phyloP scores from a whole-genome alignment of 306 rosid genomes.

The Ceratonia siliqua region DNA sequence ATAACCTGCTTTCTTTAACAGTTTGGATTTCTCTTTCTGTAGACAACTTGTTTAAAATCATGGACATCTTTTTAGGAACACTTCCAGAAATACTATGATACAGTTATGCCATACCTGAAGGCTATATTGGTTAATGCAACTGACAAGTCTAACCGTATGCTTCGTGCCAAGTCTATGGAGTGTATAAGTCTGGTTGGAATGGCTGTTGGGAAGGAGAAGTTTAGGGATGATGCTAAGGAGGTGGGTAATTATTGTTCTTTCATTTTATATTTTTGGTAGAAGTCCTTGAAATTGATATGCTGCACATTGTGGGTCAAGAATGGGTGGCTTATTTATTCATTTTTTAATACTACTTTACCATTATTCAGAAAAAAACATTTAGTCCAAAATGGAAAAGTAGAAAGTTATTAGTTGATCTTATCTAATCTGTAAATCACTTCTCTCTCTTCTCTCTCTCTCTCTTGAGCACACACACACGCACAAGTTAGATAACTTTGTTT shows the following conservation, averaged over 20 bases:
- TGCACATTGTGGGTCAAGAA: neutral
- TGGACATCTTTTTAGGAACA: conserved; percentile 65
- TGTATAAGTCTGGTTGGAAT: conserved; percentile 98
- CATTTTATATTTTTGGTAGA: neutral
- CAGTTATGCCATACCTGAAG: conserved; percentile 97
- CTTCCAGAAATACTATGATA: conserved; percentile 93
- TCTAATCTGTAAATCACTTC: neutral
- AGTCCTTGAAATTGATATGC: conserved; percentile 10
- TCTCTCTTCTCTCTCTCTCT: neutral
- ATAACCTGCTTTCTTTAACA: neutral
- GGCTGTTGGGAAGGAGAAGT: conserved; percentile 99
- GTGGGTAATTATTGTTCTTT: conserved; percentile 35
- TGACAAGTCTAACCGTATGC: conserved; percentile 97
- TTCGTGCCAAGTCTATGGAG: conserved; percentile 99
- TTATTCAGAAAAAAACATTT: neutral
- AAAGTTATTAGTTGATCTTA: no score
- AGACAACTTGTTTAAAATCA: conserved; percentile 30
- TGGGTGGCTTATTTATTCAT: neutral
- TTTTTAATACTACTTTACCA: neutral
- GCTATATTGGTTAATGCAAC: conserved; percentile 93
- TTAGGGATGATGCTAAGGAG: conserved; percentile 99
- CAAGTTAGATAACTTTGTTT: neutral
- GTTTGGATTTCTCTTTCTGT: conserved; percentile 18
- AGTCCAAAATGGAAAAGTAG: no score
- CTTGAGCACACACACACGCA: no score